Evolutionary conservation across 2,329 filamentous ascomycete species (phyloP).

Genomic region (Diaporthe australafricana): DNA sequence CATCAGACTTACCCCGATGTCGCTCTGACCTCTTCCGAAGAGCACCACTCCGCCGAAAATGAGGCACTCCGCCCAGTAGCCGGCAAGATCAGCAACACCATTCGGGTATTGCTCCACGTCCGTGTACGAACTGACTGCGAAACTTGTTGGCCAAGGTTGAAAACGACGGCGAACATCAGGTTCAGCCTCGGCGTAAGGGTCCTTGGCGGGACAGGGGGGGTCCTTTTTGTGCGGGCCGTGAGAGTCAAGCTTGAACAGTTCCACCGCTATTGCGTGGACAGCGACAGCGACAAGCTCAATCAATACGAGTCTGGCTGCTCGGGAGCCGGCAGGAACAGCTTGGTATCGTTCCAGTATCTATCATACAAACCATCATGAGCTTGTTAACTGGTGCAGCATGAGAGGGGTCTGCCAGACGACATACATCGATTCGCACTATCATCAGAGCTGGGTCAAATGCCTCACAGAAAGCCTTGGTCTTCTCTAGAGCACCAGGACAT

Average conservation of each 20-base stretch:
- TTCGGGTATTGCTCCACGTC: conserved; percentile 47
- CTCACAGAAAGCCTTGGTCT: background rate
- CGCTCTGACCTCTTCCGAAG: conserved; percentile 37
- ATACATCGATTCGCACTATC: background rate
- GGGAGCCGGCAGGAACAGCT: background rate
- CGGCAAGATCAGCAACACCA: conserved; percentile 44
- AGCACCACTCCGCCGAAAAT: conserved; percentile 44
- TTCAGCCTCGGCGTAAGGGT: conserved; percentile 35
- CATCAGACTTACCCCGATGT: background rate
- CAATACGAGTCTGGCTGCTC: background rate
- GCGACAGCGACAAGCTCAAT: background rate
- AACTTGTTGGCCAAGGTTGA: conserved; percentile 41
- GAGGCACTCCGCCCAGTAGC: conserved; percentile 46
- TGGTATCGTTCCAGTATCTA: background rate
- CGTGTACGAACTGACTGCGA: conserved; percentile 41
- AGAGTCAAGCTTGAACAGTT: conserved; percentile 1
- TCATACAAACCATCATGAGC: background rate
- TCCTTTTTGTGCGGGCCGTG: background rate
- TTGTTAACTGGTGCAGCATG: background rate
- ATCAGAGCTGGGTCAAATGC: background rate
- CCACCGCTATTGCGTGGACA: background rate
- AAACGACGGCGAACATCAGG: background rate
- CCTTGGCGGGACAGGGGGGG: background rate
- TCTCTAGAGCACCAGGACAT: background rate
- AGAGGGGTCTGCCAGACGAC: background rate